Conservation (phyloP, 305 asterid species). For the Rubia peregrina region DNA sequence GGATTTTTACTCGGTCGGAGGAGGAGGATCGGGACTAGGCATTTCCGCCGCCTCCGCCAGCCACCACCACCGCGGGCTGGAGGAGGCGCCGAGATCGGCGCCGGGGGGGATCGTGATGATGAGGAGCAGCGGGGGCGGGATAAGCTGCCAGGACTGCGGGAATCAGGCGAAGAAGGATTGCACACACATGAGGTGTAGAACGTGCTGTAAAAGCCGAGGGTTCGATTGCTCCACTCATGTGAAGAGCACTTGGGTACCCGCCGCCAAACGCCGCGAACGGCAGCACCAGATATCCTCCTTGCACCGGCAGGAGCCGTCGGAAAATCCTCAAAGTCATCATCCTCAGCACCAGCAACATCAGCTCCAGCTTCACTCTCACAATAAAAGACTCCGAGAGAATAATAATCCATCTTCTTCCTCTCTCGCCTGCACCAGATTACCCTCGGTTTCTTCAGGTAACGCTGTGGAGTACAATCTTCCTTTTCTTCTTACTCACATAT, state of each 20-base stretch:
- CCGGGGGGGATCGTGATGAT: slow-evolving; percentile 43
- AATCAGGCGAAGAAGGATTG: slow-evolving; percentile 84
- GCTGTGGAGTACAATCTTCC: not conserved
- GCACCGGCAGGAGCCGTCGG: slow-evolving; percentile 12
- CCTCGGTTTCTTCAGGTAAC: slow-evolving; percentile 42
- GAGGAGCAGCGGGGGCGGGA: slow-evolving; percentile 52
- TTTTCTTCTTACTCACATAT: too few species aligned
- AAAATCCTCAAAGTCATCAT: not conserved
- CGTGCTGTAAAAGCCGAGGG: slow-evolving; percentile 79
- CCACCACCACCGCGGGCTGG: slow-evolving; percentile 24
- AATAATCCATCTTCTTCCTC: slow-evolving; percentile 45
- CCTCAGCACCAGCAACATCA: slow-evolving; percentile 19
- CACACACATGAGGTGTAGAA: slow-evolving; percentile 61
- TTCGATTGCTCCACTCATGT: slow-evolving; percentile 63
- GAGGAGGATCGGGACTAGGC: slow-evolving; percentile 34
- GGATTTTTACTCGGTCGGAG: slow-evolving; percentile 58
- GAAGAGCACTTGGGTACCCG: slow-evolving; percentile 87
- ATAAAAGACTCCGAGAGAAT: slow-evolving; percentile 42
- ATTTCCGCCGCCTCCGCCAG: slow-evolving; percentile 34
- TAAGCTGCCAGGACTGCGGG: slow-evolving; percentile 81
- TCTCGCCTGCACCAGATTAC: slow-evolving; percentile 53
- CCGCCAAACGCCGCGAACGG: slow-evolving; percentile 69
- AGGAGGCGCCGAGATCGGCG: slow-evolving; percentile 43
- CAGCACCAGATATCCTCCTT: slow-evolving; percentile 45
- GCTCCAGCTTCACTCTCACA: slow-evolving; percentile 16